Evolutionary conservation across 1,284 basidiomycete genomes (phyloP).

Genomic region (Moniliophthora roreri): DNA sequence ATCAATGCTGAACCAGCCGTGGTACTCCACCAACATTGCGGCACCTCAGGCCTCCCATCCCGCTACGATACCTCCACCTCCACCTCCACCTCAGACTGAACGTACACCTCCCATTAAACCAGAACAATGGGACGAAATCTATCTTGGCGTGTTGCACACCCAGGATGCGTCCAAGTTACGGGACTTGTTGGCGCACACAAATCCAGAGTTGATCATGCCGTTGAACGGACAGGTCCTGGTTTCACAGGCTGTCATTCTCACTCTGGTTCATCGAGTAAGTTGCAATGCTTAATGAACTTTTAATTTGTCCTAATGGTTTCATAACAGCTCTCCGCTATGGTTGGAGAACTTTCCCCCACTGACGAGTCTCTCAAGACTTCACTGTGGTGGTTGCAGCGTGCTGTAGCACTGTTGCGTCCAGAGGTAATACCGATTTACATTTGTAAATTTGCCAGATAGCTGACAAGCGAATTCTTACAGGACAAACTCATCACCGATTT

Average conservation of each 20-base stretch:
- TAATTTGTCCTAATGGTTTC: slow-evolving; percentile 10
- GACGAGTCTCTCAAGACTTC: slow-evolving; percentile 79
- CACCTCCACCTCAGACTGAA: slow-evolving; percentile 50
- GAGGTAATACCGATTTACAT: slow-evolving; percentile 44
- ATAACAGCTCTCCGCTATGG: slow-evolving; percentile 61
- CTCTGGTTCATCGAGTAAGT: slow-evolving; percentile 76
- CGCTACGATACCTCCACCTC: slow-evolving; percentile 63
- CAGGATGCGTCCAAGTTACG: slow-evolving; percentile 73
- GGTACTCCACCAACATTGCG: slow-evolving; percentile 62
- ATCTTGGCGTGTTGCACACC: slow-evolving; percentile 67
- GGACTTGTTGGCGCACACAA: slow-evolving; percentile 68
- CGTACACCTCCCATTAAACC: slow-evolving; percentile 56
- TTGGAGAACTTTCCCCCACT: slow-evolving; percentile 70
- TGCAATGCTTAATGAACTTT: slow-evolving; percentile 3
- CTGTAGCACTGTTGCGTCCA: slow-evolving; percentile 66
- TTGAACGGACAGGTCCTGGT: slow-evolving; percentile 64
- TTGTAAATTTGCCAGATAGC: slow-evolving; percentile 6
- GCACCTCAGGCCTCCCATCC: slow-evolving; percentile 78
- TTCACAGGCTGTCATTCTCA: slow-evolving; percentile 79
- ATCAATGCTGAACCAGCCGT: slow-evolving; percentile 47
- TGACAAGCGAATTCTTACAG: slow-evolving; percentile 31
- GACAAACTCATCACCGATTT: slow-evolving; percentile 81
- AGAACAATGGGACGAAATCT: slow-evolving; percentile 83
- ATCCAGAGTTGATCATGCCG: slow-evolving; percentile 78
- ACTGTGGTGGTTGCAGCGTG: slow-evolving; percentile 82